These are phyloP conservation scores for Annona cherimola DNA, from an alignment of 164 flowering plant genomes.

Conservation along the genomic window DNA sequence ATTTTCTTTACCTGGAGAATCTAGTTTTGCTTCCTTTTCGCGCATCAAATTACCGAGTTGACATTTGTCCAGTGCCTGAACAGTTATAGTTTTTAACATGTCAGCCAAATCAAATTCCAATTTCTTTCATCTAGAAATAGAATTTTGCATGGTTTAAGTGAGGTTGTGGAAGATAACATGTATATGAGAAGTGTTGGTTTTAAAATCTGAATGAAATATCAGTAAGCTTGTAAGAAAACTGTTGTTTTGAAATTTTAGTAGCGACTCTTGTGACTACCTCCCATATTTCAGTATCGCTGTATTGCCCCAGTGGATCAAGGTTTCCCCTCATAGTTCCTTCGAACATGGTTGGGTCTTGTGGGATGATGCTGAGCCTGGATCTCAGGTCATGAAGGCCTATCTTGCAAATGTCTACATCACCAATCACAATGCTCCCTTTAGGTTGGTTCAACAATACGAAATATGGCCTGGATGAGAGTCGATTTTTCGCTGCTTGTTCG, in stretches of 20 bases:
- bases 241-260: not conserved
- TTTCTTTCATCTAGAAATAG: too few relatives aligned
- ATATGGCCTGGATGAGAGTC: conserved; percentile 49
- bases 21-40: too few relatives aligned
- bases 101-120: too few relatives aligned
- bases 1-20: too few relatives aligned
- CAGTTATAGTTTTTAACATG: too few relatives aligned
- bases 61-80: too few relatives aligned
- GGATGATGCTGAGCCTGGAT: conserved; percentile 83
- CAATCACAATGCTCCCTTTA: conserved; percentile 76
- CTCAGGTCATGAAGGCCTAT: conserved; percentile 92
- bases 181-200: not conserved
- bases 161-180: too few relatives aligned
- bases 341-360: conserved; percentile 90
- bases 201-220: not conserved
- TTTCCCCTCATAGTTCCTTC: conserved; percentile 89
- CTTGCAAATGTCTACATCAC: conserved; percentile 60
- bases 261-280: conserved; percentile 40
- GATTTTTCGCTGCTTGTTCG: conserved; percentile 39
- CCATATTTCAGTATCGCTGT: conserved; percentile 68
- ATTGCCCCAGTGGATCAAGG: conserved; percentile 74
- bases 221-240: not conserved
- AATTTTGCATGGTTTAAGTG: too few relatives aligned
- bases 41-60: too few relatives aligned
- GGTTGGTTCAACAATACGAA: conserved; percentile 75